phyloP scores from a whole-genome alignment of 1,139 yeast species.

The Nakaseomyces kungkrabaensis region DNA sequence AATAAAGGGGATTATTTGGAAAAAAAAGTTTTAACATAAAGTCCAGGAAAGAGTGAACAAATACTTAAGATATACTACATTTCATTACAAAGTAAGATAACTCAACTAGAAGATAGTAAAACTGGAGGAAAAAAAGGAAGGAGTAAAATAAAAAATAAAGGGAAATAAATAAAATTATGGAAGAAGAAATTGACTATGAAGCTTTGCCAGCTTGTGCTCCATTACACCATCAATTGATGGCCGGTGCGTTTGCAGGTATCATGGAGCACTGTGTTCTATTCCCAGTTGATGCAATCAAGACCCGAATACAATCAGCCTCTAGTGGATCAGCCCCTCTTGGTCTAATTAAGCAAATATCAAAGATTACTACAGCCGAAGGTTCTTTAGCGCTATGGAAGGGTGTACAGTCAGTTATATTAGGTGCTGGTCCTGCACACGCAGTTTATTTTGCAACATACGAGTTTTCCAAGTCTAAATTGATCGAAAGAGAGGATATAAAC shows the following conservation, averaged over 20 bases:
- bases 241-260: conserved; percentile 97
- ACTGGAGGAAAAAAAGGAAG: background rate
- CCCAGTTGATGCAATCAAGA: conserved; percentile 90
- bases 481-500: conserved; percentile 24
- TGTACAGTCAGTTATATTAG: conserved; percentile 81
- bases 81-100: too few relatives aligned
- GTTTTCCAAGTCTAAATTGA: conserved; percentile 44
- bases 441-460: conserved; percentile 96
- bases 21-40: too few relatives aligned
- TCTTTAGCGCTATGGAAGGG: conserved; percentile 90
- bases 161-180: conserved; percentile 5
- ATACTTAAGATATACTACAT: too few relatives aligned
- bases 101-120: too few relatives aligned
- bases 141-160: background rate
- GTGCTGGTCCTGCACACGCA: conserved; percentile 99
- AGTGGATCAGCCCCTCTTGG: conserved; percentile 34
- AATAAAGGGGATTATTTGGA: too few relatives aligned
- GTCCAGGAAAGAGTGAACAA: too few relatives aligned
- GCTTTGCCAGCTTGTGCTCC: conserved; percentile 86
- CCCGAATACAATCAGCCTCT: conserved; percentile 68
- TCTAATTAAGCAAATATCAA: conserved; percentile 48
- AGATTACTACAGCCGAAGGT: conserved; percentile 83
- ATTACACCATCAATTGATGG: conserved; percentile 66
- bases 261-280: conserved; percentile 98
- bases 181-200: conserved; percentile 64